A percentile compares a stretch with the other conserved stretches of the same genome.
Evolutionary conservation across 805 yeast species (phyloP).

Genomic region (Myxozyma vanderwaltii): DNA sequence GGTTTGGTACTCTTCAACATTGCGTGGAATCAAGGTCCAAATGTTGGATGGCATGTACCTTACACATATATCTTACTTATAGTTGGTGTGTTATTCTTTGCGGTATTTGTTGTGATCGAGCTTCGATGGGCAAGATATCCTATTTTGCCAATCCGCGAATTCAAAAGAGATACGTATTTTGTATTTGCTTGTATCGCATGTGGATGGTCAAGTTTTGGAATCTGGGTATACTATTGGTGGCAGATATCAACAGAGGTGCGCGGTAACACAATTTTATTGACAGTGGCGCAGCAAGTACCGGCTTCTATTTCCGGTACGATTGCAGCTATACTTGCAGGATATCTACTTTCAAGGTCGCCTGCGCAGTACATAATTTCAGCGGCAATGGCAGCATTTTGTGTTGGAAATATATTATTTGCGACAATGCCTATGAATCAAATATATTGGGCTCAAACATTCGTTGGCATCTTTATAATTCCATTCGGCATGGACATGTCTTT

Average conservation of each 20-base stretch:
- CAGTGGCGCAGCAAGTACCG: slow-evolving; percentile 52
- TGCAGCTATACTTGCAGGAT: slow-evolving; percentile 58
- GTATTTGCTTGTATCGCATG: slow-evolving; percentile 55
- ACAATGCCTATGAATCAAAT: slow-evolving; percentile 61
- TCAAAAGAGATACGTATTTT: slow-evolving; percentile 51
- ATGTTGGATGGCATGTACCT: slow-evolving; percentile 63
- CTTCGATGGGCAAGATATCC: slow-evolving; percentile 51
- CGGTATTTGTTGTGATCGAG: slow-evolving; percentile 55
- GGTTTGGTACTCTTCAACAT: slow-evolving; percentile 68
- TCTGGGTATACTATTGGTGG: slow-evolving; percentile 69
- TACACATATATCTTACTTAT: slow-evolving; percentile 61
- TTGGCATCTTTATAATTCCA: slow-evolving; percentile 56
- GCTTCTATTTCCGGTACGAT: slow-evolving; percentile 55
- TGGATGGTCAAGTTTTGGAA: slow-evolving; percentile 81
- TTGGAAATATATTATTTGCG: slow-evolving; percentile 57
- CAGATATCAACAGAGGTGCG: slow-evolving; percentile 54
- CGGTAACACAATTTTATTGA: slow-evolving; percentile 50
- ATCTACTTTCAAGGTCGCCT: slow-evolving; percentile 48
- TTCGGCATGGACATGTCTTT: slow-evolving; percentile 81
- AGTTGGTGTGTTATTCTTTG: slow-evolving; percentile 50
- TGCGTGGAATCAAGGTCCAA: slow-evolving; percentile 75
- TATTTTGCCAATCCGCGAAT: slow-evolving; percentile 54
- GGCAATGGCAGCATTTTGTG: slow-evolving; percentile 56
- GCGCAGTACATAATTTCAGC: slow-evolving; percentile 55
- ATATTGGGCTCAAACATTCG: slow-evolving; percentile 61